These are phyloP conservation scores for Zygoascus hellenicus DNA, from an alignment of 1,139 yeast species.

Conservation along the genomic window DNA sequence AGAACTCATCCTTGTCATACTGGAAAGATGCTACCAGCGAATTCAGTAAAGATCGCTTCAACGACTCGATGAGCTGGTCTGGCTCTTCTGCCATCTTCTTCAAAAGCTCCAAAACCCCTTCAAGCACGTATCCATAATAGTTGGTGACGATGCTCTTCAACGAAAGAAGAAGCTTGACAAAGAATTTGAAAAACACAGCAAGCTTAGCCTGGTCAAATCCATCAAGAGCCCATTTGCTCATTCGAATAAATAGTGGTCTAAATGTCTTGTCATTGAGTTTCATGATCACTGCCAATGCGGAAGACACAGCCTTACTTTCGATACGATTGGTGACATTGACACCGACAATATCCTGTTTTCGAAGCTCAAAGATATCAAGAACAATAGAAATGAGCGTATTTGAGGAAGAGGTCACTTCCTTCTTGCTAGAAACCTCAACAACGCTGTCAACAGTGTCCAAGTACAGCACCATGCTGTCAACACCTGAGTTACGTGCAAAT, in stretches of 20 bases:
- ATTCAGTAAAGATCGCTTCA: conserved; percentile 63
- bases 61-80: conserved; percentile 35
- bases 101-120: conserved; percentile 57
- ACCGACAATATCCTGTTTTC: conserved; percentile 53
- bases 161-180: conserved; percentile 75
- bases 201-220: conserved; percentile 47
- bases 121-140: conserved; percentile 80
- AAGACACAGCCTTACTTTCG: conserved; percentile 66
- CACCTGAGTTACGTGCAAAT: conserved; percentile 41
- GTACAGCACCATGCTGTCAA: conserved; percentile 60
- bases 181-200: conserved; percentile 77
- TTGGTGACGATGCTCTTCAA: conserved; percentile 83
- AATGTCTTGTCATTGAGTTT: conserved; percentile 89
- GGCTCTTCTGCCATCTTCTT: conserved; percentile 18
- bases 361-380: conserved; percentile 57
- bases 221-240: conserved; percentile 90
- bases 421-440: conserved; percentile 64
- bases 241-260: conserved; percentile 82
- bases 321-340: conserved; percentile 72
- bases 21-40: conserved; percentile 76
- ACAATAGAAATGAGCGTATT: conserved; percentile 66
- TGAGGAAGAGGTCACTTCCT: conserved; percentile 65
- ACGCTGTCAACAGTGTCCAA: conserved; percentile 60
- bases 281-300: conserved; percentile 75
- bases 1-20: conserved; percentile 87